These are phyloP conservation scores for Pachyrhizus erosus DNA, from an alignment of 306 rosid species.

Conservation along the genomic window DNA sequence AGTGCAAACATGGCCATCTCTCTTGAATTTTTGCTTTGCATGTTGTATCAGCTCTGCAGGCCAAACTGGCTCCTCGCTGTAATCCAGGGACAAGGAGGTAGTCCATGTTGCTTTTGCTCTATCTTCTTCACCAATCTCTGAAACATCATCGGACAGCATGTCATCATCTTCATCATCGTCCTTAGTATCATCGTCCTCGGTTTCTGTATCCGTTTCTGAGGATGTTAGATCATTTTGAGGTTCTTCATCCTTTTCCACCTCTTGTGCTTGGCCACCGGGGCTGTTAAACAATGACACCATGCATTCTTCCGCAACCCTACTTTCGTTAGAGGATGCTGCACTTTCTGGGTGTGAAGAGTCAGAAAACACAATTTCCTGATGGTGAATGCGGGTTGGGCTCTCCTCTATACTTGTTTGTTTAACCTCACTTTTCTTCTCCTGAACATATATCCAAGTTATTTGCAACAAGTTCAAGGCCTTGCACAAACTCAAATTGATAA, in stretches of 20 bases:
- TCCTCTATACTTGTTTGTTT: slow-evolving; percentile 12
- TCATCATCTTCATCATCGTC: neutral
- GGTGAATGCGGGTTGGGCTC: slow-evolving; percentile 11
- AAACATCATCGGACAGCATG: slow-evolving; percentile 8
- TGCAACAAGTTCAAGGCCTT: neutral
- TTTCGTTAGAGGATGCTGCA: slow-evolving; percentile 39
- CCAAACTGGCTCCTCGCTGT: slow-evolving; percentile 42
- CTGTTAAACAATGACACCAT: neutral
- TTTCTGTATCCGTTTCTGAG: slow-evolving; percentile 33
- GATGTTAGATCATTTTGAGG: slow-evolving; percentile 27
- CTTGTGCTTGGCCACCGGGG: slow-evolving; percentile 18
- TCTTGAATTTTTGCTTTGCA: slow-evolving; percentile 23
- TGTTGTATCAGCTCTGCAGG: slow-evolving; percentile 43
- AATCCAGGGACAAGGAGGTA: slow-evolving; percentile 44
- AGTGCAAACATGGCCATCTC: neutral
- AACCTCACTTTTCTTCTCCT: slow-evolving; percentile 45
- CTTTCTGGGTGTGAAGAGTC: slow-evolving; percentile 51
- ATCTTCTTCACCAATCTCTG: slow-evolving; percentile 32
- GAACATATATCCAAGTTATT: slow-evolving; percentile 18
- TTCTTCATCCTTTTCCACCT: slow-evolving; percentile 41
- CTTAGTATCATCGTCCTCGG: slow-evolving; percentile 18
- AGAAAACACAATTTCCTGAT: slow-evolving; percentile 49
- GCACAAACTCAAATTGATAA: neutral
- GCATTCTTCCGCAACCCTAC: slow-evolving; percentile 10
- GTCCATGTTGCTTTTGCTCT: slow-evolving; percentile 39